Conservation (phyloP, 78 protist species). For the Bigelowiella natans region DNA sequence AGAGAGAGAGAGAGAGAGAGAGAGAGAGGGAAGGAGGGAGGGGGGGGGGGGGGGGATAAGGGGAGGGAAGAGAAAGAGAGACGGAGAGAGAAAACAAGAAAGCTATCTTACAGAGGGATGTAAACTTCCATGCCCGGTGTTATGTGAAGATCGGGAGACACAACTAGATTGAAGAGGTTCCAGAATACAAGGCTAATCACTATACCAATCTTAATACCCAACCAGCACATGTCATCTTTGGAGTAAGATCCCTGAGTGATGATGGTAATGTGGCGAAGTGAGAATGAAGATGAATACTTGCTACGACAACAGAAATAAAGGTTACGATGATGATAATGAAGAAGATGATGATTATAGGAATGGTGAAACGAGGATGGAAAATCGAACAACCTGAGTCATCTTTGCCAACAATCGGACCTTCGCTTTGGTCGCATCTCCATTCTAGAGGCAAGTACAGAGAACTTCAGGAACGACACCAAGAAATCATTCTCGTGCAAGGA, state of each 20-base stretch:
- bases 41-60: no score
- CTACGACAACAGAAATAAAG: no score
- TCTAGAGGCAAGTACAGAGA: no score
- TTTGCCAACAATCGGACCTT: not conserved
- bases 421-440: not conserved
- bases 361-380: not conserved
- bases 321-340: no score
- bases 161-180: not conserved
- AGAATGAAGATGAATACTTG: no score
- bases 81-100: no score
- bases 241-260: not conserved
- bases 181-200: not conserved
- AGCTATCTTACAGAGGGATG: not conserved
- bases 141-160: not conserved
- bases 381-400: not conserved
- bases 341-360: not conserved
- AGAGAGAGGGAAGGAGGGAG: no score
- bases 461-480: no score
- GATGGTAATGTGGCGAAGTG: no score
- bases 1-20: no score
- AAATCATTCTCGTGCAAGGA: no score
- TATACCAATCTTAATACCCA: not conserved
- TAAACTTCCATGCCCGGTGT: not conserved
- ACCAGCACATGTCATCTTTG: not conserved
- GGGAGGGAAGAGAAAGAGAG: no score